These are phyloP conservation scores for Populus tomentosa DNA, from an alignment of 441 rosid genomes.

Conservation along the genomic window DNA sequence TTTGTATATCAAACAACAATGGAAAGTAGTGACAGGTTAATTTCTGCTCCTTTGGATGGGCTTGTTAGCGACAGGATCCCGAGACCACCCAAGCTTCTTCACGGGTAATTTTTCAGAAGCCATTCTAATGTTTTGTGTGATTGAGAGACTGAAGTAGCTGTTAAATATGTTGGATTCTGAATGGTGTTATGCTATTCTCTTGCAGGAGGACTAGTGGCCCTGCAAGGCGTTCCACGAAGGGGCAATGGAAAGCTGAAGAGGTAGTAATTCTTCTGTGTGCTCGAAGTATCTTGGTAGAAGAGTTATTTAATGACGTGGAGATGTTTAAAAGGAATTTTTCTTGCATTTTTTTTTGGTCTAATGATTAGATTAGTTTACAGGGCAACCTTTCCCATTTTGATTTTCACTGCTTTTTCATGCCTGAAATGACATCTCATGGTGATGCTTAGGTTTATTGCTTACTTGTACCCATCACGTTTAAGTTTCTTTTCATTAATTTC, in stretches of 20 bases:
- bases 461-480: too few relatives aligned
- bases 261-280: constrained; percentile 24
- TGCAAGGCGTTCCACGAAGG: constrained; percentile 95
- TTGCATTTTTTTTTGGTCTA: not conserved
- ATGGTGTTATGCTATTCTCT: not conserved
- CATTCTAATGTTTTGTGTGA: not conserved
- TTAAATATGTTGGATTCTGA: not conserved
- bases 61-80: constrained; percentile 35
- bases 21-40: constrained; percentile 56
- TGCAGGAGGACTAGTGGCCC: constrained; percentile 65
- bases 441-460: too few relatives aligned
- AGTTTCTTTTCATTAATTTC: too few relatives aligned
- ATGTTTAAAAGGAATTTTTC: not conserved
- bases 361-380: too few relatives aligned
- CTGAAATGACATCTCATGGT: too few relatives aligned
- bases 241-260: constrained; percentile 99
- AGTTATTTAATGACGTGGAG: not conserved
- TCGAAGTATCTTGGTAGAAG: not conserved
- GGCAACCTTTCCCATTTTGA: too few relatives aligned
- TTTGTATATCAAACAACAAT: constrained; percentile 43
- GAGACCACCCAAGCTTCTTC: constrained; percentile 43
- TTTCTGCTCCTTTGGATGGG: constrained; percentile 53
- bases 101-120: constrained; percentile 48
- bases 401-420: too few relatives aligned
- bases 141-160: not conserved